Evolutionary conservation across 176 grass and related monocot genomes (phyloP).

Genomic region (Rhipidocladum racemiflorum): DNA sequence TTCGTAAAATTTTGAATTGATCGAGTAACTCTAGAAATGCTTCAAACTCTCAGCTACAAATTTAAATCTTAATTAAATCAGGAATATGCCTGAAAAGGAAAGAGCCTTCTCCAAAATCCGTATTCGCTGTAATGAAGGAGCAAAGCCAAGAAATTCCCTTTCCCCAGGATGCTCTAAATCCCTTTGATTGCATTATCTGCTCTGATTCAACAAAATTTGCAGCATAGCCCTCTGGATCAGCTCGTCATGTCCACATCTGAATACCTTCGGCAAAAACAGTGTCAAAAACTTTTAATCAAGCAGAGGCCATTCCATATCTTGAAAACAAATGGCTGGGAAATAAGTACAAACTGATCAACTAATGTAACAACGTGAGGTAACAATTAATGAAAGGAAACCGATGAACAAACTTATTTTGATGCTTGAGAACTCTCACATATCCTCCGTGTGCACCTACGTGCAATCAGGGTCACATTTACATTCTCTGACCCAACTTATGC

Average conservation of each 20-base stretch:
- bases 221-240: constrained; percentile 78
- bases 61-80: too few species aligned
- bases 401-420: not conserved
- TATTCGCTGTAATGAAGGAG: too few species aligned
- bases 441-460: constrained; percentile 77
- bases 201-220: constrained; percentile 94
- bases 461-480: constrained; percentile 72
- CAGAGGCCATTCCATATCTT: not conserved
- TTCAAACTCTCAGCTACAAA: too few species aligned
- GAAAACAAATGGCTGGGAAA: not conserved
- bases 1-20: too few species aligned
- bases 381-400: not conserved
- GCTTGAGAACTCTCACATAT: constrained; percentile 48
- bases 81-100: too few species aligned
- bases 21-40: too few species aligned
- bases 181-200: constrained; percentile 83
- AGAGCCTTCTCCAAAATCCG: too few species aligned
- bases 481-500: constrained; percentile 59
- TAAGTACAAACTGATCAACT: not conserved
- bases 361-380: not conserved
- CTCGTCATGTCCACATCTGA: constrained; percentile 93
- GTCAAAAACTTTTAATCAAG: not conserved
- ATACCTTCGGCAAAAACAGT: constrained; percentile 53
- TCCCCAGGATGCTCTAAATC: constrained; percentile 82
- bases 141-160: too few species aligned